phyloP scores from a whole-genome alignment of 169 alveolate genomes.

The Perkinsus marinus region DNA sequence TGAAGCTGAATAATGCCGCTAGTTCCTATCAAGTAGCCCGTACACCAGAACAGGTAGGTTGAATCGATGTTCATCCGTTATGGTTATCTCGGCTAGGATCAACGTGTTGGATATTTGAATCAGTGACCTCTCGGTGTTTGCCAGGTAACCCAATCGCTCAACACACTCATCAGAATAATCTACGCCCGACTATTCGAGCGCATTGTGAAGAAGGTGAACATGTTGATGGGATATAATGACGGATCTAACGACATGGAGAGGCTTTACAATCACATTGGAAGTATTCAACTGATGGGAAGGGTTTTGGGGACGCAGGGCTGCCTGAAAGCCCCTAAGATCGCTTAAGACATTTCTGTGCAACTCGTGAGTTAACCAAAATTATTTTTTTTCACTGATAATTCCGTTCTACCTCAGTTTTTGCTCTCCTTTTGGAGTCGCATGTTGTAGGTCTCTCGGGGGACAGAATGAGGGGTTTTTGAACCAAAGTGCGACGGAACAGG shows the following conservation, averaged over 20 bases:
- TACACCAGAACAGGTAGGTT: neutral
- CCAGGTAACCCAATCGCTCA: neutral
- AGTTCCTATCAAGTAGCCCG: neutral
- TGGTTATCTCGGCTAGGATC: too few species aligned
- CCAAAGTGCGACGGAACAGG: too few species aligned
- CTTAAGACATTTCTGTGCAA: too few species aligned
- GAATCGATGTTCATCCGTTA: too few species aligned
- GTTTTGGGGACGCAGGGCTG: neutral
- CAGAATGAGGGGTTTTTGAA: too few species aligned
- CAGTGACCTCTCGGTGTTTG: neutral
- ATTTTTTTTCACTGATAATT: too few species aligned
- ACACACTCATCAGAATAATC: neutral
- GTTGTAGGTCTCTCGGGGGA: too few species aligned
- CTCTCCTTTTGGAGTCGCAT: too few species aligned
- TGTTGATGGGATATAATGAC: neutral
- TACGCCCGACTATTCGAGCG: slow-evolving; percentile 25
- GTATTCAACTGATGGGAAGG: neutral
- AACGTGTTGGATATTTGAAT: too few species aligned
- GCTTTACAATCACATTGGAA: neutral
- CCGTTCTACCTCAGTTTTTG: too few species aligned
- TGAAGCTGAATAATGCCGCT: neutral
- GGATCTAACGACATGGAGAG: neutral
- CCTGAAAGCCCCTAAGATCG: too few species aligned
- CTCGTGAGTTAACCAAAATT: too few species aligned
- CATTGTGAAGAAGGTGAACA: slow-evolving; percentile 14